phyloP scores from a whole-genome alignment of 805 yeast species.

The Starmerella riodocensis region DNA sequence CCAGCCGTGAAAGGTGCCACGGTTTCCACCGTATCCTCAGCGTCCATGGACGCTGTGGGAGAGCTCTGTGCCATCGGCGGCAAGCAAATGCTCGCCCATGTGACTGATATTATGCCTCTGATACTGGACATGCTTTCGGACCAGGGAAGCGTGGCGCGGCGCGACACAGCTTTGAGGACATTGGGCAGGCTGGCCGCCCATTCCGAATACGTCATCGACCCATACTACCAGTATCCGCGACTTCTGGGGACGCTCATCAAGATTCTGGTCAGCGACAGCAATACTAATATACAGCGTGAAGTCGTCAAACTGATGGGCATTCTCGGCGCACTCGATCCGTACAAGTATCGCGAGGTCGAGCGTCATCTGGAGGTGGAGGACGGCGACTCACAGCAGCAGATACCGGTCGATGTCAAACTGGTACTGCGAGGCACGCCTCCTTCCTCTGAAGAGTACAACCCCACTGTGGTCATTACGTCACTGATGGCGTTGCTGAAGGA shows the following conservation, averaged over 20 bases:
- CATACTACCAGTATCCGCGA: conserved; percentile 82
- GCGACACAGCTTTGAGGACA: conserved; percentile 80
- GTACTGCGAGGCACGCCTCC: conserved; percentile 93
- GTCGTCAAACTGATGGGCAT: conserved; percentile 83
- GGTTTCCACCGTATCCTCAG: conserved; percentile 65
- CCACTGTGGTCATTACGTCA: conserved; percentile 84
- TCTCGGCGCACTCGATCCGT: conserved; percentile 93
- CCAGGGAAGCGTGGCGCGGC: conserved; percentile 72
- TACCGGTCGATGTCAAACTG: conserved; percentile 78
- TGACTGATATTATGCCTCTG: conserved; percentile 71
- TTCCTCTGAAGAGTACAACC: conserved; percentile 77
- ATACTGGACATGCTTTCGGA: conserved; percentile 81
- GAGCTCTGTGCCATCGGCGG: conserved; percentile 83
- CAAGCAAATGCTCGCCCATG: conserved; percentile 60
- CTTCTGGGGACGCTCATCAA: conserved; percentile 67
- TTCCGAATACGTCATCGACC: conserved; percentile 90
- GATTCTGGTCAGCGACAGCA: conserved; percentile 70
- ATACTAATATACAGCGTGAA: conserved; percentile 57
- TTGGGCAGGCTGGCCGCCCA: conserved; percentile 81
- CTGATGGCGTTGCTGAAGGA: conserved; percentile 75
- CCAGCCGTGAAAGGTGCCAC: conserved; percentile 62
- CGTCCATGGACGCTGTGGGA: conserved; percentile 76
- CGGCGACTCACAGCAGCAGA: conserved; percentile 57
- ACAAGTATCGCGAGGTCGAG: conserved; percentile 84
- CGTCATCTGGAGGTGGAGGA: conserved; percentile 37